A percentile compares a stretch with the other conserved stretches of the same genome.
Conservation (phyloP, 306 rosid species). For the Rosa chinensis region DNA sequence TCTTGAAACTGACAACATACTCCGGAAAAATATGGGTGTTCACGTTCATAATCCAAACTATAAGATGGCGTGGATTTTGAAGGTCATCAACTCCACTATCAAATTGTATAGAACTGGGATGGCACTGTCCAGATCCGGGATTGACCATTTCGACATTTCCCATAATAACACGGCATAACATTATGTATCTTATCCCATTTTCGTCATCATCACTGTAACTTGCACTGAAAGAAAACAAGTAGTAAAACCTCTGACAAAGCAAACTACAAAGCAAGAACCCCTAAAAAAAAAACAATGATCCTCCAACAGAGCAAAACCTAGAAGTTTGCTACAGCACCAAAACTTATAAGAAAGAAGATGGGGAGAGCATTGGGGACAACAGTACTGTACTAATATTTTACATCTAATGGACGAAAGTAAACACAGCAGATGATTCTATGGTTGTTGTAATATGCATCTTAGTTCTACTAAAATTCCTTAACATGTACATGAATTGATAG, state of each 20-base stretch:
- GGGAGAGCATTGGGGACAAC: background rate
- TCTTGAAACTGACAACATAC: constrained; percentile 35
- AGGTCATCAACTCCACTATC: constrained; percentile 41
- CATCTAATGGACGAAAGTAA: background rate
- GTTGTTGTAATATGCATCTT: background rate
- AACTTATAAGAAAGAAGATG: background rate
- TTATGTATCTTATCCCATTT: constrained; percentile 31
- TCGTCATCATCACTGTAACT: constrained; percentile 31
- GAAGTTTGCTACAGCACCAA: background rate
- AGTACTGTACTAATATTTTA: background rate
- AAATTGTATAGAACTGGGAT: constrained; percentile 32
- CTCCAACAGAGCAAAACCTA: background rate
- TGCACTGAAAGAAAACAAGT: constrained; percentile 28
- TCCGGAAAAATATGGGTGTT: constrained; percentile 35
- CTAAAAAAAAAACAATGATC: background rate
- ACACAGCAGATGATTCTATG: background rate
- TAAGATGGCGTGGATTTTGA: constrained; percentile 31
- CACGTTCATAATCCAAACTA: constrained; percentile 30
- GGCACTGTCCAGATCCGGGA: constrained; percentile 30
- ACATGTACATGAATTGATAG: background rate
- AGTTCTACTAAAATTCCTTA: background rate
- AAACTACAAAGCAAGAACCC: background rate
- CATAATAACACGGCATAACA: constrained; percentile 33
- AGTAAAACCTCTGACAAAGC: constrained; percentile 4
- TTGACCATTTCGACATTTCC: constrained; percentile 32